Evolutionary conservation across 352 stramenopile genomes (phyloP).

Genomic region (Pythium volutum): DNA sequence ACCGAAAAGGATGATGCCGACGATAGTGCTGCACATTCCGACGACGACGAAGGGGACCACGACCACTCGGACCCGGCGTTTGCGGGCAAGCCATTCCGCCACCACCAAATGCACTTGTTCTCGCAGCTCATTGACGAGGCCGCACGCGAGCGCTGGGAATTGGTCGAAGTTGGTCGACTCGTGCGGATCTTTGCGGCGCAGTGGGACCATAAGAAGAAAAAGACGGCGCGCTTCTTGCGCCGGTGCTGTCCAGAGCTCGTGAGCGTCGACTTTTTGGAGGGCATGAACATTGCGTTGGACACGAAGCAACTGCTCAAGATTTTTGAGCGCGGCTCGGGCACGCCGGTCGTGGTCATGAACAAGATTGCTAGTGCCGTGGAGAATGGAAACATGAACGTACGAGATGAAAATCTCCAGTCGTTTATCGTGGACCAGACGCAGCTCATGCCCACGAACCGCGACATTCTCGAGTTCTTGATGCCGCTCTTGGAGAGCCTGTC

Average conservation of each 20-base stretch:
- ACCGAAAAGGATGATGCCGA: constrained; percentile 2
- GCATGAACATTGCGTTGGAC: constrained; percentile 53
- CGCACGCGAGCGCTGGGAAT: constrained; percentile 68
- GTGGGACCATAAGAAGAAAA: constrained; percentile 51
- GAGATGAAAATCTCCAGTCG: constrained; percentile 36
- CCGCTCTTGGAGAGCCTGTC: constrained; percentile 74
- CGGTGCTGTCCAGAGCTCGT: constrained; percentile 75
- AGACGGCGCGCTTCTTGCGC: constrained; percentile 59
- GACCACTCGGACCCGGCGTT: background rate
- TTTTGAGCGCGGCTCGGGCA: constrained; percentile 67
- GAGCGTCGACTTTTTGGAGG: constrained; percentile 84
- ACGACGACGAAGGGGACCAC: constrained; percentile 1
- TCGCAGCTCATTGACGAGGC: constrained; percentile 75
- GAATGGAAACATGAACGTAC: constrained; percentile 59
- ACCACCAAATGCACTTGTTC: constrained; percentile 40
- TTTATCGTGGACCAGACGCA: constrained; percentile 32
- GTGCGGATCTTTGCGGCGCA: constrained; percentile 71
- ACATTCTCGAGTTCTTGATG: constrained; percentile 63
- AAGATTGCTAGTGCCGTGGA: constrained; percentile 74
- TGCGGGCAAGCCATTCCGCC: constrained; percentile 15
- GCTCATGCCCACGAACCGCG: constrained; percentile 41
- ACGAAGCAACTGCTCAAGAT: constrained; percentile 61
- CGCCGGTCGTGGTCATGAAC: constrained; percentile 53
- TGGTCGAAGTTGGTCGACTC: constrained; percentile 74
- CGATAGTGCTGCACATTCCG: background rate